Percentiles rank a stretch among this genome's conserved stretches.
Evolutionary conservation across 768 basidiomycete genomes (phyloP).

Genomic region (Suillus clintonianus): DNA sequence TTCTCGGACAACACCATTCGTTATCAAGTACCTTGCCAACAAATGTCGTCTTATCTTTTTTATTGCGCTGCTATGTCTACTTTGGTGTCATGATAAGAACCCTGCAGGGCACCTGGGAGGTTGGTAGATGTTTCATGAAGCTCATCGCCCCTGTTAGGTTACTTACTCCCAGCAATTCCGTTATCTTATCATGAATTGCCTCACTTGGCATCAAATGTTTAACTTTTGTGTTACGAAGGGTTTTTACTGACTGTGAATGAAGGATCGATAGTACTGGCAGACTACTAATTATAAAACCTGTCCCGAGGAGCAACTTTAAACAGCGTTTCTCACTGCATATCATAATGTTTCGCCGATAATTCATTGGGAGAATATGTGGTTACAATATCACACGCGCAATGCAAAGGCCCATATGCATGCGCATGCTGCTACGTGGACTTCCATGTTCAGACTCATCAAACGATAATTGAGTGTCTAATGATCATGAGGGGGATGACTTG

Average conservation of each 20-base stretch:
- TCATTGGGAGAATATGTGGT: conserved; percentile 8
- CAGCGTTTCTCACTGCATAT: conserved; percentile 6
- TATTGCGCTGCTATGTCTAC: neutral
- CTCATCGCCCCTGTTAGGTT: neutral
- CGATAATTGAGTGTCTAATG: conserved; percentile 8
- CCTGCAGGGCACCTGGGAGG: neutral
- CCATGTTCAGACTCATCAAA: conserved; percentile 7
- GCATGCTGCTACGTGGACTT: conserved; percentile 1
- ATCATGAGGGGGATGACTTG: neutral
- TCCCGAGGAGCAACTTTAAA: neutral
- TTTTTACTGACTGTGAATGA: neutral
- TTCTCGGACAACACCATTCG: neutral
- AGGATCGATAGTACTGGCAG: neutral
- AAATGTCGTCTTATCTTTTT: neutral
- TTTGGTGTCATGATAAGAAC: conserved; percentile 9
- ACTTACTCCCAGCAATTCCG: conserved; percentile 7
- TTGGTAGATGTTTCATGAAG: neutral
- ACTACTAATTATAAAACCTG: neutral
- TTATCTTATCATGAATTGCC: conserved; percentile 5
- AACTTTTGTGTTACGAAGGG: neutral
- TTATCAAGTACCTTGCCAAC: conserved; percentile 1
- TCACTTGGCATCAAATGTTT: no score
- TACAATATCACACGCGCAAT: conserved; percentile 8
- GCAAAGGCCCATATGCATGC: neutral
- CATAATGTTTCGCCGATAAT: neutral